Percentiles rank a stretch among this genome's conserved stretches.
Conservation (phyloP, 129 eudicot genomes). For the Scalesia atractyloides region DNA sequence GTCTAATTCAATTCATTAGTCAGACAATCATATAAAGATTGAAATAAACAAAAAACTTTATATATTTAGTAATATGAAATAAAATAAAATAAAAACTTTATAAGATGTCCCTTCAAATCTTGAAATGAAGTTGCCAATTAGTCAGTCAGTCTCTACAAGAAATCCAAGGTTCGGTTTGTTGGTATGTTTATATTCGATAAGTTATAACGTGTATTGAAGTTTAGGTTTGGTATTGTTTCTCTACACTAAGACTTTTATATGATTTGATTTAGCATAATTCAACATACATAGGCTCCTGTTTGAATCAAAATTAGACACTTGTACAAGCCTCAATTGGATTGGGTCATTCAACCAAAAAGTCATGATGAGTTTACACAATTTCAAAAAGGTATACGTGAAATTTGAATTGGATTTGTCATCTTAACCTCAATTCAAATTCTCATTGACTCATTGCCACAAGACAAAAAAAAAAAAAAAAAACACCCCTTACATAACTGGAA, state of each 20-base stretch:
- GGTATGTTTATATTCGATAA: too few species aligned
- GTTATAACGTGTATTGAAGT: too few species aligned
- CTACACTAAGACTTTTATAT: not conserved
- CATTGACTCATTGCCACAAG: not conserved
- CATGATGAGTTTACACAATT: constrained; percentile 1
- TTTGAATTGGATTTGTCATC: constrained; percentile 7
- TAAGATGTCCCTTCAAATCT: not conserved
- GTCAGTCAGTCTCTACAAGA: not conserved
- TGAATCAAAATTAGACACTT: not conserved
- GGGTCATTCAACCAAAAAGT: constrained; percentile 6
- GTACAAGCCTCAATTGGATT: not conserved
- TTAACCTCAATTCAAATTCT: constrained; percentile 12
- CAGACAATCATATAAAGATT: too few species aligned
- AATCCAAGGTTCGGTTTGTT: too few species aligned
- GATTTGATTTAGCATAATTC: not conserved
- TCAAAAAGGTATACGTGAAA: constrained; percentile 11
- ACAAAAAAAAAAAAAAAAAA: too few species aligned
- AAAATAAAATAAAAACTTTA: too few species aligned
- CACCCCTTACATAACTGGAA: too few species aligned
- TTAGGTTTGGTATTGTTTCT: too few species aligned
- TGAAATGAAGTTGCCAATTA: not conserved
- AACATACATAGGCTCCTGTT: not conserved
- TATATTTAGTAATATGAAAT: too few species aligned
- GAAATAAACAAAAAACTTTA: too few species aligned
- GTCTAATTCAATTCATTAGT: too few species aligned